phyloP scores from a whole-genome alignment of 768 basidiomycete genomes.

The Lentinus tigrinus region DNA sequence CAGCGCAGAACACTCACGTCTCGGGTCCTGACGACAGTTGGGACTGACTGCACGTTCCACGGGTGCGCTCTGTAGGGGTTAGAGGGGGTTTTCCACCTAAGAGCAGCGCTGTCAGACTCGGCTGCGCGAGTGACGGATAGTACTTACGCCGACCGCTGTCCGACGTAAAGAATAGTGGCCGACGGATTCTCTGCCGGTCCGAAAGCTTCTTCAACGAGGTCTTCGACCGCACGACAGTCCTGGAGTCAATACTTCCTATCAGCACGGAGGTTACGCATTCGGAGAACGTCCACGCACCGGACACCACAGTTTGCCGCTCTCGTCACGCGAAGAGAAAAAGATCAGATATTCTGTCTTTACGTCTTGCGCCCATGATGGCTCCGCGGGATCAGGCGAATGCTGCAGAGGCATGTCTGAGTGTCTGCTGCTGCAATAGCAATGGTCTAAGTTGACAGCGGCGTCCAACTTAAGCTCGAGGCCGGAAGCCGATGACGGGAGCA shows the following conservation, averaged over 20 bases:
- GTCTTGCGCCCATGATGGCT: slow-evolving; percentile 34
- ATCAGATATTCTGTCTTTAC: slow-evolving; percentile 55
- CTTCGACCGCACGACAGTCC: slow-evolving; percentile 71
- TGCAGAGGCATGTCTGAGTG: slow-evolving; percentile 50
- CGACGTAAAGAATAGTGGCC: slow-evolving; percentile 68
- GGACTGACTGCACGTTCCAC: slow-evolving; percentile 59
- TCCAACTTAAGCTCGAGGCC: not conserved
- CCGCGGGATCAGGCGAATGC: slow-evolving; percentile 33
- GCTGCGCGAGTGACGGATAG: not conserved
- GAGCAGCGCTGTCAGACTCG: slow-evolving; percentile 2
- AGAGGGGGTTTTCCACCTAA: slow-evolving; percentile 63
- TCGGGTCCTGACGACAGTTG: slow-evolving; percentile 62
- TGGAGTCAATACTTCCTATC: slow-evolving; percentile 25
- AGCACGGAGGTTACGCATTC: slow-evolving; percentile 7
- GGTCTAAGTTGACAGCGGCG: not conserved
- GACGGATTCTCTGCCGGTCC: slow-evolving; percentile 41
- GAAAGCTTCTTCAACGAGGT: slow-evolving; percentile 52
- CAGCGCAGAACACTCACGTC: slow-evolving; percentile 44
- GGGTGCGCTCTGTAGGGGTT: slow-evolving; percentile 63
- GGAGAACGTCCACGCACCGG: slow-evolving; percentile 44
- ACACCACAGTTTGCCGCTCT: slow-evolving; percentile 66
- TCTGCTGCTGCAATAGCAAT: not conserved
- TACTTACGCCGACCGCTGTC: slow-evolving; percentile 60
- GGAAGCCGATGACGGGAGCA: not conserved
- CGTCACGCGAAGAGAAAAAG: slow-evolving; percentile 69